Percentiles rank a stretch among this genome's conserved stretches.
Conservation (phyloP, 257 asterid genomes). For the Leonotis leonurus region DNA sequence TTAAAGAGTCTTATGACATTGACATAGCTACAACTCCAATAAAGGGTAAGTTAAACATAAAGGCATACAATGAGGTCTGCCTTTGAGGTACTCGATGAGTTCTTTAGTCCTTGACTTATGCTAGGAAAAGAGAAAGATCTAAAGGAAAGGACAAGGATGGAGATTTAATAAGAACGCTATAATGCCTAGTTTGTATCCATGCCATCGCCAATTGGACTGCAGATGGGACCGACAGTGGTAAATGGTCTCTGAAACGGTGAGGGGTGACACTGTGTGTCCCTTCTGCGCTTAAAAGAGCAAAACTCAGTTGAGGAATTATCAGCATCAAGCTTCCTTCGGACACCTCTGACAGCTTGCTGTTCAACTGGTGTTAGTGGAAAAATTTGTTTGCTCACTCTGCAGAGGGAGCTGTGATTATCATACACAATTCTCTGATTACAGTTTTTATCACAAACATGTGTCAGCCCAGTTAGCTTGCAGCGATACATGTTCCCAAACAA, state of each 20-base stretch:
- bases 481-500: slow-evolving; percentile 89
- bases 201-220: slow-evolving; percentile 86
- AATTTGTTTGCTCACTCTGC: slow-evolving; percentile 70
- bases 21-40: slow-evolving; percentile 43
- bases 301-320: slow-evolving; percentile 55
- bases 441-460: slow-evolving; percentile 90
- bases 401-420: slow-evolving; percentile 86
- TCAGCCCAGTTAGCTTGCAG: slow-evolving; percentile 86
- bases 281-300: slow-evolving; percentile 75
- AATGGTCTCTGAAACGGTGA: slow-evolving; percentile 88
- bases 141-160: slow-evolving; percentile 22
- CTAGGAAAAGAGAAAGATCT: slow-evolving; percentile 25
- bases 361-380: slow-evolving; percentile 63
- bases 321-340: slow-evolving; percentile 76
- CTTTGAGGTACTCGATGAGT: slow-evolving; percentile 40
- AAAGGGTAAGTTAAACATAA: slow-evolving; percentile 38
- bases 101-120: slow-evolving; percentile 31
- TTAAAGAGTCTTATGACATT: slow-evolving; percentile 32
- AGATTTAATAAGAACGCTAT: slow-evolving; percentile 27
- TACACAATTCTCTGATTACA: slow-evolving; percentile 89
- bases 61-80: slow-evolving; percentile 49
- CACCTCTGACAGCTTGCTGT: slow-evolving; percentile 79
- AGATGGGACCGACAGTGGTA: slow-evolving; percentile 69
- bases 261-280: slow-evolving; percentile 75
- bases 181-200: slow-evolving; percentile 77